phyloP scores from a whole-genome alignment of 345 rosid genomes.

The Aurinia saxatilis region DNA sequence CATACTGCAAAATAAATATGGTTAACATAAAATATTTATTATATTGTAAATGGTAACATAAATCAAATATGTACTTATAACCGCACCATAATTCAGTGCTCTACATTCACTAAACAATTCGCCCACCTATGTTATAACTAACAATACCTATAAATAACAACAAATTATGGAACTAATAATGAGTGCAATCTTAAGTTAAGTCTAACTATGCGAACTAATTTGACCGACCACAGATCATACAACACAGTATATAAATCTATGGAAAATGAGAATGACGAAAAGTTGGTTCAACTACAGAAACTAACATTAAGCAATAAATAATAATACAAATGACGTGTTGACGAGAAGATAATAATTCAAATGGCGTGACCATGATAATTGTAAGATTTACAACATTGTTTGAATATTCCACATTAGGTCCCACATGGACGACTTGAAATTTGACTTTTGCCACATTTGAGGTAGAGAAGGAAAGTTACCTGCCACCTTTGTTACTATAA shows the following conservation, averaged over 20 bases:
- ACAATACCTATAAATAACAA: not conserved
- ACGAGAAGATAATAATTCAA: not conserved
- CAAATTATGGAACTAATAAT: not conserved
- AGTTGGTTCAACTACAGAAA: conserved; percentile 19
- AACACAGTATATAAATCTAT: not conserved
- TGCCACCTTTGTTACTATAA: conserved; percentile 7
- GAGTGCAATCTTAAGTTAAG: too few relatives aligned
- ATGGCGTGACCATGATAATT: not conserved
- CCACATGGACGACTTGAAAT: conserved; percentile 7
- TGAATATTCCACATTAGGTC: conserved; percentile 10
- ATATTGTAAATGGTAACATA: too few relatives aligned
- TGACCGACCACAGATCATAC: not conserved
- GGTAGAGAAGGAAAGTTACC: conserved; percentile 23
- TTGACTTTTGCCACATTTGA: conserved; percentile 24
- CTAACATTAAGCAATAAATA: not conserved
- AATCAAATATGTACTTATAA: too few relatives aligned
- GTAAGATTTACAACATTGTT: not conserved
- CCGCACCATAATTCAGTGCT: too few relatives aligned
- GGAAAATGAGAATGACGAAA: not conserved
- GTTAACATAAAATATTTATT: too few relatives aligned
- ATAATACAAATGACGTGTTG: conserved; percentile 11
- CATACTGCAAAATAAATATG: too few relatives aligned
- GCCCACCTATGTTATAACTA: not conserved
- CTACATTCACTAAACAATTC: too few relatives aligned
- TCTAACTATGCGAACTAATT: not conserved